Conservation (phyloP, 495 filamentous ascomycete species). For the Hypoxylon subgilvum region DNA sequence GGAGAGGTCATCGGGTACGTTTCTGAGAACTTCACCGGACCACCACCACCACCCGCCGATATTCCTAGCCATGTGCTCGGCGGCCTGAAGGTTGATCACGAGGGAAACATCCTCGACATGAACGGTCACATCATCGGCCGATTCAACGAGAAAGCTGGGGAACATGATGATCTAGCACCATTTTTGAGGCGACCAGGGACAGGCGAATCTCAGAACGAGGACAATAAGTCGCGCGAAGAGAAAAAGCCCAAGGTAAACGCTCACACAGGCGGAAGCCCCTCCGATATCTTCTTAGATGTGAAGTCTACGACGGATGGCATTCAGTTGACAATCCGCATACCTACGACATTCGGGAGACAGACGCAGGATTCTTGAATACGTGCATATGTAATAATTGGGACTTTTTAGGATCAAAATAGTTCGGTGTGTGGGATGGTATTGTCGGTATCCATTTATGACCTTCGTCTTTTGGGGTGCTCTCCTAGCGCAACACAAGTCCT, state of each 20-base stretch:
- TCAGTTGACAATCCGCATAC: constrained; percentile 58
- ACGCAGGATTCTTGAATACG: constrained; percentile 14
- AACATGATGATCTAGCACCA: constrained; percentile 16
- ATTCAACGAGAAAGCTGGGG: constrained; percentile 49
- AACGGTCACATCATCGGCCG: constrained; percentile 52
- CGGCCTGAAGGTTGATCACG: constrained; percentile 51
- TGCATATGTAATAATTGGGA: too few relatives aligned
- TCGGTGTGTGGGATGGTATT: too few relatives aligned
- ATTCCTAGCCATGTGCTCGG: constrained; percentile 49
- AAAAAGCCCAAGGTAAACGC: constrained; percentile 48
- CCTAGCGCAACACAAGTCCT: not conserved
- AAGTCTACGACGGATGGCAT: constrained; percentile 60
- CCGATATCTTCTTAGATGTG: constrained; percentile 59
- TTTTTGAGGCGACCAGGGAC: constrained; percentile 20
- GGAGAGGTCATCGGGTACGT: constrained; percentile 57
- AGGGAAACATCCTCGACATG: constrained; percentile 54
- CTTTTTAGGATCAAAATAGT: too few relatives aligned
- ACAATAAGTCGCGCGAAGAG: constrained; percentile 34
- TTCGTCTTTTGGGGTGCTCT: not conserved
- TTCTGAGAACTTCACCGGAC: constrained; percentile 47
- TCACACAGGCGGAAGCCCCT: constrained; percentile 48
- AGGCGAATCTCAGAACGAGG: constrained; percentile 18
- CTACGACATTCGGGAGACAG: constrained; percentile 51
- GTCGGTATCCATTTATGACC: too few relatives aligned
- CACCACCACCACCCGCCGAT: constrained; percentile 36